These are phyloP conservation scores for Zygosaccharomyces gambellarensis DNA, from an alignment of 805 yeast species.

Conservation along the genomic window DNA sequence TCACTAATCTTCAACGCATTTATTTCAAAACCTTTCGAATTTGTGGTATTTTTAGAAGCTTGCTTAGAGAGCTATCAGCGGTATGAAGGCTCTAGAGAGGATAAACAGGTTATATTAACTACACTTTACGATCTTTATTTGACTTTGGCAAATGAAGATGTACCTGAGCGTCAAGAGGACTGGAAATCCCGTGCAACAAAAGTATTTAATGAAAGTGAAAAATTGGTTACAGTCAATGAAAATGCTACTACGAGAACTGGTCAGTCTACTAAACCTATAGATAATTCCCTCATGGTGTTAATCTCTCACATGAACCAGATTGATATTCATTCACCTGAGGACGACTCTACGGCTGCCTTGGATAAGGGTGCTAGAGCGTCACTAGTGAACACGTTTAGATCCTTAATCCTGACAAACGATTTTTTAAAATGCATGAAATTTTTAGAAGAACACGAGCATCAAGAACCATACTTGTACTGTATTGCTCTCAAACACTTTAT, in stretches of 20 bases:
- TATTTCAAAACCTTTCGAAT: conserved; percentile 78
- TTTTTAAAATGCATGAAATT: conserved; percentile 52
- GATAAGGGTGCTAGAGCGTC: conserved; percentile 34
- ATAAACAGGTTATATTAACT: conserved; percentile 65
- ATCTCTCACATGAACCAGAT: conserved; percentile 40
- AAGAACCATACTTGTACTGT: conserved; percentile 60
- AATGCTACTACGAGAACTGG: conserved; percentile 7
- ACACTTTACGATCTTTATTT: conserved; percentile 82
- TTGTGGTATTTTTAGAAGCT: conserved; percentile 89
- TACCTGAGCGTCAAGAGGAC: conserved; percentile 34
- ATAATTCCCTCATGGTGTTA: conserved; percentile 33
- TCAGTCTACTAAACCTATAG: conserved; percentile 14
- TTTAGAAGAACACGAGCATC: conserved; percentile 54
- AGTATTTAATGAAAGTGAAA: conserved; percentile 45
- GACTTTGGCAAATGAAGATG: conserved; percentile 45
- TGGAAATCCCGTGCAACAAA: conserved; percentile 67
- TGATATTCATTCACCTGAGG: conserved; percentile 36
- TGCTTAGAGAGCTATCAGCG: conserved; percentile 73
- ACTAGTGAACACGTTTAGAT: conserved; percentile 46
- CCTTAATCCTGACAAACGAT: conserved; percentile 55
- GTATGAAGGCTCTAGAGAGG: conserved; percentile 64
- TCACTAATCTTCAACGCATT: conserved; percentile 81
- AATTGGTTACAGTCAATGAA: conserved; percentile 34
- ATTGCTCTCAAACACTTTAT: conserved; percentile 60
- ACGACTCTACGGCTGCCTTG: conserved; percentile 24